Base-by-base conservation (phyloP, 2,329 filamentous ascomycete species). In the Colletotrichum liriopes region DNA sequence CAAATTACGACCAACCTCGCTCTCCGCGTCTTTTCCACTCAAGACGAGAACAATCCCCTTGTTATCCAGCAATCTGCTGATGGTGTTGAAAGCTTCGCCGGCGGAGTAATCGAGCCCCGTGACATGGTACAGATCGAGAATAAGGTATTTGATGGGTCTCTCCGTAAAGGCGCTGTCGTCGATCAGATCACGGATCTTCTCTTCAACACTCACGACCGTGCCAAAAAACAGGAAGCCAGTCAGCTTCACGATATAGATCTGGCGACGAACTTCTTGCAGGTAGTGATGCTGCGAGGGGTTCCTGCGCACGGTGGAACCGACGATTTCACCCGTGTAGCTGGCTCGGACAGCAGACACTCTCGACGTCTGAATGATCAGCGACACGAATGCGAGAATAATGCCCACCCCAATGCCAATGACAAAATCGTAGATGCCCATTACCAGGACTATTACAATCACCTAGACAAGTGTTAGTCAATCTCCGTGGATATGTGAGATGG, bases 191-290 rank as follows among this genome's bases (percentile, higher is more conserved):
- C 95, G 90, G 73, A 98, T 95, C 74, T 93, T 93, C 74, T 94
- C 93, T 81, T 99, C 96, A 0, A 99, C 96, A 59, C 94, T 94
- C 65, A 98, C 96, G 75, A 99, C 98, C 3, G 95, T 98, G 20
- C 96, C 96, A 76, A 99, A 99, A 86, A 99, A 99, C n/a, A 99
- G 89, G 78, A 96, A 98, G 0, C 96, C 96, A 0, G 93, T 93
- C 20, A 99, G 88, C 81, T 98, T 98, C 78, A 97, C 93, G 61
- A 98, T 92, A 71, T 94, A 93, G 43, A 97, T 96, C 80, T 99
- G 96, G 41, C 90, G 89, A 3, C 96, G 95, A 20, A 96, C 95
- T 75, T 96, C 89, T 73, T 92, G 92, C 5, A 99, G 86, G 78
- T 96, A 99, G 71, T 93, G 91, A 72, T 95, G 92, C 77, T 99